Evolutionary conservation across 345 rosid genomes (phyloP), one percentile per base, ranked within the genome.

Genomic region (Anacardium occidentale): DNA sequence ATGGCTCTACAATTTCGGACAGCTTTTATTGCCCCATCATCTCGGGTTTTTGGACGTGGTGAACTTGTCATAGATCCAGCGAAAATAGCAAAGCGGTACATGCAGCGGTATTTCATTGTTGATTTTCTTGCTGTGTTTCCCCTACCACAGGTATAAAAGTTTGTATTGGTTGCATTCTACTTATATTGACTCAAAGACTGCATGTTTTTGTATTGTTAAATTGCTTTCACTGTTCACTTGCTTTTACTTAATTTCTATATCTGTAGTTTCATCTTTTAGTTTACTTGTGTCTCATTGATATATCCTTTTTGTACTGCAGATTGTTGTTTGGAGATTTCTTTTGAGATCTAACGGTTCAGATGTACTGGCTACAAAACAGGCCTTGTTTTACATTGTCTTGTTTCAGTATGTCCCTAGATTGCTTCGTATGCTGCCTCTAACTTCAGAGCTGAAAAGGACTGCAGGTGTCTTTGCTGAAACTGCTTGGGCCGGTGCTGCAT

Each of bases 401-500:
- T 66, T 88, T 58, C 99, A 95, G 42, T 95, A 88, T 48, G 70
- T 87, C 60, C 97, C 97, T 18, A 82, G 99, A 62, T 85, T 86
- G 68, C 40, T 88, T 72, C 92, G 99, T 45, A 78, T 91, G 24
- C 15, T 83, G 10, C 98, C 99, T 2, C 76, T 95, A 63, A 87
- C 88, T 70, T 83, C 97, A 71, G 99, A 95, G 86, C 83, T 95
- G 69, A 95, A 88, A 81, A 90, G 99, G 76, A 92, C 99, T 48
- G 82, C 97, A 1, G 99, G 99, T 66, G 97, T 95, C 66, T 88
- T 95, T 76, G 98, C 97, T 70, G 96, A 95, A 86, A 90, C 98
- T 37, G 96, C 96, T 45, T 92, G 98, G 99, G 96, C 98, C 26
- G 99, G 99, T 79, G 99, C 99, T 78, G 99, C 90, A 44, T 92